Evolutionary conservation across 805 yeast species (phyloP).

Genomic region (Candida orba): DNA sequence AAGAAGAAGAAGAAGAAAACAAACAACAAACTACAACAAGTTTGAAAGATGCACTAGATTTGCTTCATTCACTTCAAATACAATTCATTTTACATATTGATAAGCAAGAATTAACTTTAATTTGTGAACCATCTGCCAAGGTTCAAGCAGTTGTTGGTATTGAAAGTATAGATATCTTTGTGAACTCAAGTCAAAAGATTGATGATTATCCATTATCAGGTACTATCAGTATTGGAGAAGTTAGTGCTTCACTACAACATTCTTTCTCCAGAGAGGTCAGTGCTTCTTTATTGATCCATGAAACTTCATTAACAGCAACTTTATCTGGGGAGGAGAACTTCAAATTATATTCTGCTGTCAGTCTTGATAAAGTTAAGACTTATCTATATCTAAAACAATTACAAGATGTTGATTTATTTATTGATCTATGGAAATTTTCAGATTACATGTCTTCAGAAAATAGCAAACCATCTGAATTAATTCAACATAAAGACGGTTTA

Average conservation of each 20-base stretch:
- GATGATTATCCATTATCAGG: constrained; percentile 35
- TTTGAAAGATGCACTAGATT: constrained; percentile 30
- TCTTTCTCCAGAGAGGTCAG: constrained; percentile 85
- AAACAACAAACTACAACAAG: constrained; percentile 1
- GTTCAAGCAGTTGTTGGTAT: constrained; percentile 80
- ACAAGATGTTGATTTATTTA: constrained; percentile 78
- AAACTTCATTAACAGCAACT: constrained; percentile 41
- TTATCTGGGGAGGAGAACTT: constrained; percentile 35
- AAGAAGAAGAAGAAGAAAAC: constrained; percentile 8
- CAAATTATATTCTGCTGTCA: constrained; percentile 42
- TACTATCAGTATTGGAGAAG: constrained; percentile 42
- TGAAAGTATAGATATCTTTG: constrained; percentile 54
- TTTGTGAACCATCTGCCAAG: constrained; percentile 92
- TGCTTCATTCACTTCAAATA: constrained; percentile 52
- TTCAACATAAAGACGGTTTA: constrained; percentile 14
- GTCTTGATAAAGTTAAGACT: constrained; percentile 47
- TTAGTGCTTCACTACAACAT: constrained; percentile 76
- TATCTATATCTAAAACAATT: constrained; percentile 75
- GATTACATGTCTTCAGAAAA: constrained; percentile 3
- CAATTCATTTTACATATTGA: constrained; percentile 59
- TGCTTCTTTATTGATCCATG: constrained; percentile 52
- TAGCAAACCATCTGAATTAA: constrained; percentile 20
- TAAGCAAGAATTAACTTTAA: constrained; percentile 65
- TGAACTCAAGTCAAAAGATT: constrained; percentile 43
- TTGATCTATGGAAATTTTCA: constrained; percentile 61